These are phyloP conservation scores for Thelonectria discophora DNA, from an alignment of 2,329 filamentous ascomycete species.

Conservation along the genomic window DNA sequence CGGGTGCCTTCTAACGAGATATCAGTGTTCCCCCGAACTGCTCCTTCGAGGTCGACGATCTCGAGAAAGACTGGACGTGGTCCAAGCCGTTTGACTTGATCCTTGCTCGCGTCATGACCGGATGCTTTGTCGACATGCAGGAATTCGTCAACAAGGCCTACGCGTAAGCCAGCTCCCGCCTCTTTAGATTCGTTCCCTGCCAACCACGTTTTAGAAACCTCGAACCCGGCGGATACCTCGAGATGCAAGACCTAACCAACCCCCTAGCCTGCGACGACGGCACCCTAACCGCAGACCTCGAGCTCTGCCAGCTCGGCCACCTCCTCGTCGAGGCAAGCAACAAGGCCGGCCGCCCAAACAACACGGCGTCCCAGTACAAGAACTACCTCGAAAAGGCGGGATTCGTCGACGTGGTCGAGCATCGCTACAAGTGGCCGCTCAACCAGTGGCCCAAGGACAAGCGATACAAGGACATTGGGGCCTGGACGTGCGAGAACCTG, in stretches of 20 bases:
- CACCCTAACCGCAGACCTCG: slow-evolving; percentile 1
- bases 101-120: slow-evolving; percentile 14
- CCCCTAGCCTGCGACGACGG: slow-evolving; percentile 17
- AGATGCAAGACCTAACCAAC: slow-evolving; percentile 24
- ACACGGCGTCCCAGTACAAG: slow-evolving; percentile 13
- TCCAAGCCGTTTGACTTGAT: slow-evolving; percentile 17
- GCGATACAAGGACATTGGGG: slow-evolving; percentile 22
- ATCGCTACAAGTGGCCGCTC: slow-evolving; percentile 17
- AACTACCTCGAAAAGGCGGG: slow-evolving; percentile 21
- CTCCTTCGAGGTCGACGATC: slow-evolving; percentile 18
- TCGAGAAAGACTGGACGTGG: slow-evolving; percentile 22
- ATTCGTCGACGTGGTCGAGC: slow-evolving; percentile 19
- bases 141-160: slow-evolving; percentile 16
- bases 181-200: neutral
- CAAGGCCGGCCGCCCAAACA: slow-evolving; percentile 7
- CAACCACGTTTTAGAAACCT: slow-evolving; percentile 17
- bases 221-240: slow-evolving; percentile 17
- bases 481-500: slow-evolving; percentile 12
- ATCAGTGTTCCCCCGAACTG: slow-evolving; percentile 21
- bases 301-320: neutral
- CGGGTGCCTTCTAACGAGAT: neutral
- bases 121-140: slow-evolving; percentile 14
- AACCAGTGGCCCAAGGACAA: slow-evolving; percentile 25
- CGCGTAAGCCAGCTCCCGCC: neutral
- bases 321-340: slow-evolving; percentile 14